Evolutionary conservation across 2,329 filamentous ascomycete genomes (phyloP).

Genomic region (Fusarium sp.): DNA sequence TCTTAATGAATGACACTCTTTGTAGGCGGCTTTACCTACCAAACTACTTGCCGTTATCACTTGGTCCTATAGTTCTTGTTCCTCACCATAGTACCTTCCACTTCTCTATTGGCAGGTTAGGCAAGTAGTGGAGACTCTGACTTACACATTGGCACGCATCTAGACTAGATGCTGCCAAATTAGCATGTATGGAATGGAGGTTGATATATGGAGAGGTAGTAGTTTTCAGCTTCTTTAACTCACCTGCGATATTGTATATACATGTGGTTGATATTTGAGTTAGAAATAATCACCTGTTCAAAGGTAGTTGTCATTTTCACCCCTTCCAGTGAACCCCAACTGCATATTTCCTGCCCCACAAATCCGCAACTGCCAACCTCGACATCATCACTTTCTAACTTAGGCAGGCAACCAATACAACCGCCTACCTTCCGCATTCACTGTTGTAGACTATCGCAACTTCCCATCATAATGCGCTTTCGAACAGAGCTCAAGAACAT

Average conservation of each 20-base stretch:
- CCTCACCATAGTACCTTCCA: neutral
- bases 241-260: too few relatives aligned
- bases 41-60: neutral
- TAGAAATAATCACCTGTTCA: neutral
- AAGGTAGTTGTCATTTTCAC: neutral
- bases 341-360: constrained; percentile 25
- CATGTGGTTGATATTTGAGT: neutral
- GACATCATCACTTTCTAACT: constrained; percentile 21
- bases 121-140: neutral
- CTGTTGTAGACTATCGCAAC: neutral
- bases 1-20: too few relatives aligned
- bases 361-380: constrained; percentile 16
- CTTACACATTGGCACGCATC: neutral
- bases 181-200: neutral
- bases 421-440: neutral
- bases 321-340: neutral
- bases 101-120: neutral
- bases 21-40: too few relatives aligned
- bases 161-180: neutral
- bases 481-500: constrained; percentile 74
- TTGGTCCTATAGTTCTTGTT: neutral
- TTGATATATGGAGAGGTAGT: neutral
- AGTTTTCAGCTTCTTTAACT: neutral
- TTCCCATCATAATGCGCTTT: constrained; percentile 67
- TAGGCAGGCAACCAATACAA: neutral